Evolutionary conservation across 192 early-diverging fungal species (phyloP), one percentile per base, ranked within the genome.

Genomic region (Kappamyces sp.): DNA sequence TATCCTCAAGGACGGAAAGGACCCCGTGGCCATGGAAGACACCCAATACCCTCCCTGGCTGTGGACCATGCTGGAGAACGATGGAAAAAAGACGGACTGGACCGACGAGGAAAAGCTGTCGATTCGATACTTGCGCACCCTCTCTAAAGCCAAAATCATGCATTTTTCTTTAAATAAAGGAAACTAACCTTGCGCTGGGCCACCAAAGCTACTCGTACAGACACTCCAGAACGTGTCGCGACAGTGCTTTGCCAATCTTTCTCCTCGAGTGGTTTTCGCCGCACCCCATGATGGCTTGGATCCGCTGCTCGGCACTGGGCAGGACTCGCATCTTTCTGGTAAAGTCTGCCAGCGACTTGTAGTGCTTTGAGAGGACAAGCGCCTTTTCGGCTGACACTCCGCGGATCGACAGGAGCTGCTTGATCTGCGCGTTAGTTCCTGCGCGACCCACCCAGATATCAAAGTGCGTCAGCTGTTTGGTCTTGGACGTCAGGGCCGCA

Each of bases 41-140:
- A 73, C 80, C 0, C 87, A 86, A 61, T 97, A 97, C 58, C 94
- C 92, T 3, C 83, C 79, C 0, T 94, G 94, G 94, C 81, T 97
- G n/a, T 97, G 92, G 91, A 80, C 84, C 5, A 69, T 93, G 41
- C 69, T 88, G 36, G 85, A 92, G 43, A 66, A 74, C n/a, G 52
- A 42, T 41, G 44, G 62, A n/a, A 58, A 46, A 58, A 63, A 63
- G 51, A 55, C 39, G 31, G 66, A 63, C 15, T 70, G 39, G 50
- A 38, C 64, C 12, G 47, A 38, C 6, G 67, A 74, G 31, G 71
- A 73, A 54, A 52, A 70, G 54, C 51, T 74, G 7, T 66, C 55
- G 6, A 43, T 65, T 6, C 47, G 65, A 41, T 74, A 75, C 47
- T 33, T 79, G 46, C 53, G 76, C 8, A 63, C 49, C 37, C 43